Percentiles rank a stretch among this genome's conserved stretches.
phyloP scores from a whole-genome alignment of 2,329 filamentous ascomycete species.

The Nectriaceae sp. region DNA sequence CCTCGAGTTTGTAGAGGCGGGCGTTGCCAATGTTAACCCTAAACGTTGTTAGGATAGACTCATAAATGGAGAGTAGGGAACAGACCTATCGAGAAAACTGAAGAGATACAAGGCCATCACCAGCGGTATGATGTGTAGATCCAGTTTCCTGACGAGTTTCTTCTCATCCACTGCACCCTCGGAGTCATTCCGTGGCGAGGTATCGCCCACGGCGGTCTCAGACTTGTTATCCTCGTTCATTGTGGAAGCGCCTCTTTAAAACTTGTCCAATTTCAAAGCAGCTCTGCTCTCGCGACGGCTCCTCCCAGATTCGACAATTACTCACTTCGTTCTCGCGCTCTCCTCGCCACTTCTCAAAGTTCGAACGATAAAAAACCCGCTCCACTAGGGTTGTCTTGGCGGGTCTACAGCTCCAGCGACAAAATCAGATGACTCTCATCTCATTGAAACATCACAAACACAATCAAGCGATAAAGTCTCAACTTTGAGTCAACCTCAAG shows the following conservation, averaged over 20 bases:
- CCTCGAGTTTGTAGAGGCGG: constrained; percentile 64
- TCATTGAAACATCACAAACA: too few relatives aligned
- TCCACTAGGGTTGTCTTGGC: not conserved
- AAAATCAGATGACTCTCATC: too few relatives aligned
- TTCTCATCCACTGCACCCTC: constrained; percentile 42
- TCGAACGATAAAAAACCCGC: not conserved
- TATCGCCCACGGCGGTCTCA: not conserved
- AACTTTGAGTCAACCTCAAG: too few relatives aligned
- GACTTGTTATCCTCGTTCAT: constrained; percentile 9
- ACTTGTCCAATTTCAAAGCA: not conserved
- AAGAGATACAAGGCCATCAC: constrained; percentile 73
- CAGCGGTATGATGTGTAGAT: constrained; percentile 64
- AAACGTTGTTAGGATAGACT: constrained; percentile 12
- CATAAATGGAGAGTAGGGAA: constrained; percentile 15
- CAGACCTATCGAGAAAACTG: constrained; percentile 71
- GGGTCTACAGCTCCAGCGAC: not conserved
- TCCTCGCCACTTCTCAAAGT: too few relatives aligned
- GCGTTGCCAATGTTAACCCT: constrained; percentile 76
- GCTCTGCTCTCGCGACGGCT: too few relatives aligned
- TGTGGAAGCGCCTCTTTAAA: not conserved
- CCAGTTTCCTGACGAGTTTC: constrained; percentile 65
- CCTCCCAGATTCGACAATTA: too few relatives aligned
- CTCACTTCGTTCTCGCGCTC: too few relatives aligned
- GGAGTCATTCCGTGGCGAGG: not conserved
- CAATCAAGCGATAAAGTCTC: too few relatives aligned